These are phyloP conservation scores for Withania somnifera DNA, from an alignment of 305 asterid genomes.

Conservation along the genomic window DNA sequence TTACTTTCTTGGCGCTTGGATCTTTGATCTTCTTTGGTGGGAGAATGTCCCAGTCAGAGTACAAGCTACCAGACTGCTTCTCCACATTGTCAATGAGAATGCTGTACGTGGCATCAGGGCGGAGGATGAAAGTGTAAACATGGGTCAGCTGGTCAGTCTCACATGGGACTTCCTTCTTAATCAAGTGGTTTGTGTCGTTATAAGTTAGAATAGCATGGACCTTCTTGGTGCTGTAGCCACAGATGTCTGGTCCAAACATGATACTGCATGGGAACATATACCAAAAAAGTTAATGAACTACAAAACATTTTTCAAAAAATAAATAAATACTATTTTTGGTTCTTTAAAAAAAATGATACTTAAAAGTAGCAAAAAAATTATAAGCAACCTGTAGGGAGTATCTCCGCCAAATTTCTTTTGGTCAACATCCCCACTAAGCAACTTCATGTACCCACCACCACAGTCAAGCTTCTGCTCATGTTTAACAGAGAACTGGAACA, in stretches of 20 bases:
- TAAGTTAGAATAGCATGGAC: slow-evolving; percentile 86
- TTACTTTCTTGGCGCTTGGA: slow-evolving; percentile 91
- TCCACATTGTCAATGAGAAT: slow-evolving; percentile 85
- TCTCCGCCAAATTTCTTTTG: slow-evolving; percentile 95
- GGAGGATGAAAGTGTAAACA: slow-evolving; percentile 79
- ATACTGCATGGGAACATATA: slow-evolving; percentile 45
- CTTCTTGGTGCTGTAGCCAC: slow-evolving; percentile 86
- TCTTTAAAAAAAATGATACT: neutral
- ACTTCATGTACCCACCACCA: slow-evolving; percentile 99
- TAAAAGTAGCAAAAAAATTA: neutral
- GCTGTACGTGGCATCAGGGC: slow-evolving; percentile 91
- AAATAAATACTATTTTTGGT: neutral
- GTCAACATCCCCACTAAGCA: slow-evolving; percentile 78
- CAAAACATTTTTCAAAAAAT: neutral
- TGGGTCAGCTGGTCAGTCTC: slow-evolving; percentile 93
- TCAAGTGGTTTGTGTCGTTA: slow-evolving; percentile 66
- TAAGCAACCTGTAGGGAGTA: slow-evolving; percentile 82
- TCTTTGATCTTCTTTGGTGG: slow-evolving; percentile 89
- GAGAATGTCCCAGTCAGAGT: slow-evolving; percentile 85
- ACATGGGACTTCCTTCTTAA: slow-evolving; percentile 97
- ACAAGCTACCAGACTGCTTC: slow-evolving; percentile 89
- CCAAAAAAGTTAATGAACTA: slow-evolving; percentile 8
- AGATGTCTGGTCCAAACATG: slow-evolving; percentile 99
- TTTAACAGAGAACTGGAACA: slow-evolving; percentile 88
- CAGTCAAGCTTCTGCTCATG: slow-evolving; percentile 99